Percentiles rank a stretch among this genome's conserved stretches.
Conservation (phyloP, 1,139 yeast genomes). For the Yamadazyma oceani region DNA sequence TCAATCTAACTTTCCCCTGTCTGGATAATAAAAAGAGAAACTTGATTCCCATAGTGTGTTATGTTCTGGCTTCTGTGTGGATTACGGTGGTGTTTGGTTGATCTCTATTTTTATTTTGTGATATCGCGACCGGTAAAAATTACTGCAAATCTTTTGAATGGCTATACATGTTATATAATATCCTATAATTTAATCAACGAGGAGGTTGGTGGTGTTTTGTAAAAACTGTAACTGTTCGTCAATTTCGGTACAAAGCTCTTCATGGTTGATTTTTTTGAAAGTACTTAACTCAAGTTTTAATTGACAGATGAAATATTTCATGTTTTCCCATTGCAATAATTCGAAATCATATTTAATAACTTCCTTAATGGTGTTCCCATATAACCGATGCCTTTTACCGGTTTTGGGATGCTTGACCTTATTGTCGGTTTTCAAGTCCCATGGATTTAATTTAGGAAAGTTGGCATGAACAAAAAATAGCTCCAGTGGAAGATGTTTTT, state of each 20-base stretch:
- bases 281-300: constrained; percentile 43
- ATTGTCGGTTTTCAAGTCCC: constrained; percentile 42
- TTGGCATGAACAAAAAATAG: constrained; percentile 62
- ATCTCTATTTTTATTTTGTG: too few species aligned
- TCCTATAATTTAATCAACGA: too few species aligned
- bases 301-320: constrained; percentile 59
- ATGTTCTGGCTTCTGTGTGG: too few species aligned
- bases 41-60: constrained; percentile 68
- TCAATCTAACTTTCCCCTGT: constrained; percentile 90
- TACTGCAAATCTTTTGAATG: too few species aligned
- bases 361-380: constrained; percentile 53
- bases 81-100: neutral
- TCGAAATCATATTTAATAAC: constrained; percentile 62
- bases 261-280: constrained; percentile 45
- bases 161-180: too few species aligned
- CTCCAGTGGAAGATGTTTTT: constrained; percentile 13
- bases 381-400: constrained; percentile 49
- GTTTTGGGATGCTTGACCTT: constrained; percentile 36
- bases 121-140: too few species aligned
- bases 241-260: constrained; percentile 50
- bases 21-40: constrained; percentile 81
- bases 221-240: constrained; percentile 44
- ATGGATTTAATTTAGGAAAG: constrained; percentile 64
- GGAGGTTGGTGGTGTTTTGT: constrained; percentile 29
- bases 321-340: constrained; percentile 57